phyloP scores from a whole-genome alignment of 2,329 filamentous ascomycete species.

The Cercospora beticola region DNA sequence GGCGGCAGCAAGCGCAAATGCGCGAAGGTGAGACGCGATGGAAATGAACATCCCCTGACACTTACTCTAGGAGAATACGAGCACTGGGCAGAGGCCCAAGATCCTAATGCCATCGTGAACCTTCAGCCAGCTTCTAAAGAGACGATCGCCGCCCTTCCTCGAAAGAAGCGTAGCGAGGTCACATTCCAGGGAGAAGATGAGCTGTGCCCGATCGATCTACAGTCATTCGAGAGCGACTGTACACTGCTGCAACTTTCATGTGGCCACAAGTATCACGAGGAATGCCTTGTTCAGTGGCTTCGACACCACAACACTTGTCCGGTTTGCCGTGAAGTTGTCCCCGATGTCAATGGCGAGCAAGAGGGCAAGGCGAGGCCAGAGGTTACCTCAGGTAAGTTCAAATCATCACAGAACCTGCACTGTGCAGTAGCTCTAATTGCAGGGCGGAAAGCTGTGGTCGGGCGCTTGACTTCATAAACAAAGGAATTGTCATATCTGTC shows the following conservation, averaged over 20 bases:
- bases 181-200: constrained; percentile 15
- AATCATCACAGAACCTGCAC: neutral
- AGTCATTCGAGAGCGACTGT: constrained; percentile 20
- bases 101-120: constrained; percentile 24
- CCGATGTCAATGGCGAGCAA: constrained; percentile 2
- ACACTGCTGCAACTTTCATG: constrained; percentile 27
- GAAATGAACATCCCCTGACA: constrained; percentile 12
- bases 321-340: constrained; percentile 24
- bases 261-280: constrained; percentile 25
- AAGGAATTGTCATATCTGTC: neutral
- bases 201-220: constrained; percentile 23
- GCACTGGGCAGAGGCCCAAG: constrained; percentile 29
- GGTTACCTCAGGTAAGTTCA: neutral
- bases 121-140: constrained; percentile 22
- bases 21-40: neutral
- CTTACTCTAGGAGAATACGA: constrained; percentile 17
- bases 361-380: neutral
- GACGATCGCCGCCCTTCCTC: constrained; percentile 25
- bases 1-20: neutral
- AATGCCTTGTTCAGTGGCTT: constrained; percentile 30
- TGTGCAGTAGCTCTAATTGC: neutral
- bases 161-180: constrained; percentile 17
- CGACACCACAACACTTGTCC: constrained; percentile 27
- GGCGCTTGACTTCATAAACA: neutral
- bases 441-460: neutral